Conservation (phyloP, 306 rosid species). For the Chamaecrista fasciculata region DNA sequence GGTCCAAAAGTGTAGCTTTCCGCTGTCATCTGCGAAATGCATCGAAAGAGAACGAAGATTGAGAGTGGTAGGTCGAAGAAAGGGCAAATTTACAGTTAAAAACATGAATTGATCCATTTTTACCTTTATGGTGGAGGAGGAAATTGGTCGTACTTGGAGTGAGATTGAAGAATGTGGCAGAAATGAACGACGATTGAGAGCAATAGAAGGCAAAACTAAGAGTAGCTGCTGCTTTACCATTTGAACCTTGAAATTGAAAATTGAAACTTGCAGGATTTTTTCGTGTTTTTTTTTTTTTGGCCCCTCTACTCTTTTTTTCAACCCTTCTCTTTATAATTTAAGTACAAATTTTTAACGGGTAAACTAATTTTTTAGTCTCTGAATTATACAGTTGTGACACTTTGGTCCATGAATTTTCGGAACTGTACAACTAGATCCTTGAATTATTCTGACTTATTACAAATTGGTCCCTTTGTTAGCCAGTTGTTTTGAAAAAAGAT, state of each 20-base stretch:
- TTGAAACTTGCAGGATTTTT: no score
- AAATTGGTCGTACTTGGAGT: constrained; percentile 31
- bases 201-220: not conserved
- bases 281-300: not conserved
- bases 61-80: not conserved
- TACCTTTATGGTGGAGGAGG: constrained; percentile 39
- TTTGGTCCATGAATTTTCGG: no score
- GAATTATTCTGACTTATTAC: no score
- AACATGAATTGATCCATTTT: not conserved
- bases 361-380: no score
- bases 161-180: constrained; percentile 23
- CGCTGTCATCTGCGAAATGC: constrained; percentile 37
- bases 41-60: not conserved
- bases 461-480: no score
- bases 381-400: no score
- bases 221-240: constrained; percentile 34
- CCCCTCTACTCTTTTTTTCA: no score
- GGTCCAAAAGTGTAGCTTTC: constrained; percentile 45
- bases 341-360: no score
- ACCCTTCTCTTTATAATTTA: no score
- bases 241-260: not conserved
- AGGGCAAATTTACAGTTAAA: not conserved
- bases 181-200: constrained; percentile 23
- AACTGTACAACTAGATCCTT: no score
- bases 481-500: no score